Conservation (phyloP, 768 basidiomycete species). For the Termitomyces sp. region DNA sequence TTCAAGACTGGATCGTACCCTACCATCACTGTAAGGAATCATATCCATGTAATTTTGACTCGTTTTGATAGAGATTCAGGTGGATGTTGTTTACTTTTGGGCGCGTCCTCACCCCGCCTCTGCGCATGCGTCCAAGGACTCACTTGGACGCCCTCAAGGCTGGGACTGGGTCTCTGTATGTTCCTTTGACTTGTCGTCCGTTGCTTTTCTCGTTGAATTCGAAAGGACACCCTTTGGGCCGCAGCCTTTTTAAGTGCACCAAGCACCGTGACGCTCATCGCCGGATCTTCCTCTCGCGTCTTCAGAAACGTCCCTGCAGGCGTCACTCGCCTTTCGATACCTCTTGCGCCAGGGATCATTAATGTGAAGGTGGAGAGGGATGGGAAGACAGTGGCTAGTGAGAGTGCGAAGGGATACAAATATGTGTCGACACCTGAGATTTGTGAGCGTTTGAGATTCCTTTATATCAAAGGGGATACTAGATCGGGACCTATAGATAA, state of each 20-base stretch:
- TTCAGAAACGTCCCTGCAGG: slow-evolving; percentile 40
- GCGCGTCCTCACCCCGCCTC: slow-evolving; percentile 57
- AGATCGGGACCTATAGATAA: slow-evolving; percentile 34
- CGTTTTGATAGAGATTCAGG: slow-evolving; percentile 17
- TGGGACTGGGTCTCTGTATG: slow-evolving; percentile 47
- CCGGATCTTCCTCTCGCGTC: slow-evolving; percentile 31
- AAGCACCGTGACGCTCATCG: slow-evolving; percentile 46
- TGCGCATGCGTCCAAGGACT: slow-evolving; percentile 38
- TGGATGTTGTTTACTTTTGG: slow-evolving; percentile 50
- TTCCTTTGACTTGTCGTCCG: slow-evolving; percentile 7
- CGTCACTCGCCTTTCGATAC: slow-evolving; percentile 56
- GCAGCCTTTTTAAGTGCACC: slow-evolving; percentile 51
- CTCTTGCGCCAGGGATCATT: slow-evolving; percentile 50
- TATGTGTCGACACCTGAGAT: slow-evolving; percentile 27
- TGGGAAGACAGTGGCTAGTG: slow-evolving; percentile 44
- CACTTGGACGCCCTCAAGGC: slow-evolving; percentile 40
- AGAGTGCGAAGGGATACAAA: slow-evolving; percentile 39
- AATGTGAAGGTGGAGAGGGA: slow-evolving; percentile 47
- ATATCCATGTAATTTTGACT: not conserved
- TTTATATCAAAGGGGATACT: not conserved
- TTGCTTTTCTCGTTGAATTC: not conserved
- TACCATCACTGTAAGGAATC: slow-evolving; percentile 38
- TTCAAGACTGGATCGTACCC: slow-evolving; percentile 66
- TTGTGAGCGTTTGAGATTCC: slow-evolving; percentile 21
- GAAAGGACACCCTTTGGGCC: slow-evolving; percentile 59